Evolutionary conservation across 768 basidiomycete genomes (phyloP), one percentile per base, ranked within the genome.

Genomic region (Tricholomella constricta): DNA sequence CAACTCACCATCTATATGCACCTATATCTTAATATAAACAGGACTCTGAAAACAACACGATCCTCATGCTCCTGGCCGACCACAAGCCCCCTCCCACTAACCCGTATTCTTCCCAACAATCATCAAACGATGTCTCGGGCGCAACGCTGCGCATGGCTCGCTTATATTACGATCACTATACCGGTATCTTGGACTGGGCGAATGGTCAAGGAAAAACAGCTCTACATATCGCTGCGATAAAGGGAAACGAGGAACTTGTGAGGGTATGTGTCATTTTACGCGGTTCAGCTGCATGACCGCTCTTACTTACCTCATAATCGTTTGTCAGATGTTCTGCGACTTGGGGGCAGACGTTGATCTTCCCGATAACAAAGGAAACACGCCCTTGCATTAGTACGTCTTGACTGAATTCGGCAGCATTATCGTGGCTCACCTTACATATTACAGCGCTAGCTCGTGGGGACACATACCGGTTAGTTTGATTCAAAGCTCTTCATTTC

Each of bases 21-120:
- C 17, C 48, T 23, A 37, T 45, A 22, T 38, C 32, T 34, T 6
- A 19, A 15, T 35, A 45, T 38, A 44, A 10, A 17, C 62, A 97
- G 95, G 95, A 98, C 67, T 82, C 83, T 6, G 94, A 96, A 65
- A 90, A 90, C 63, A 94, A 94, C 66, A 97, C 94, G 1, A 88
- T 97, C 41, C 84, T 97, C 42, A 93, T 94, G 77, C 78, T 96
- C 10, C 82, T 98, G n/a, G 93, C 94, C 22, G 91, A 93, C 60
- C 77, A 88, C 37, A 86, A 82, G 47, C 83, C 88, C 6, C 68
- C 75, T 9, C 62, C 70, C n/a, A 60, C 65, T 12, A 74, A 75
- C 42, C 69, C 79, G 20, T 83, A 82, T 54, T 65, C 74, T 4
- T 66, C 78, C 15, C 72, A 74, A 14, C 70, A 80, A 44, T 70